Evolutionary conservation across 768 basidiomycete species (phyloP).

Genomic region (Fomitopsis serialis): DNA sequence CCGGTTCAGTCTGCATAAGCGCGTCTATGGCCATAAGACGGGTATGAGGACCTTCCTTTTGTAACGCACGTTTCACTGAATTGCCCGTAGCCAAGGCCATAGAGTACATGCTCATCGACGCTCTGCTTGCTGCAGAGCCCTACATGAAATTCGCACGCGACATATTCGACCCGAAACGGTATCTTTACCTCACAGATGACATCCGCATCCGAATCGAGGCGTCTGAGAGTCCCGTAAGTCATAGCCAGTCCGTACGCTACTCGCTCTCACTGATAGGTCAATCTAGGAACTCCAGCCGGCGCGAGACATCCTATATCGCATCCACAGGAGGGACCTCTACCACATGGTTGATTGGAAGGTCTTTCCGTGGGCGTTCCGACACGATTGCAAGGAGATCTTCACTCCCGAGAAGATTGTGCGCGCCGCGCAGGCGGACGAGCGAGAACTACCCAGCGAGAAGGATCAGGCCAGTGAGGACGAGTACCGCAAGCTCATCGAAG

Average conservation of each 20-base stretch:
- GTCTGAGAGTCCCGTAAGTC: slow-evolving; percentile 43
- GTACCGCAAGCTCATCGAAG: slow-evolving; percentile 21
- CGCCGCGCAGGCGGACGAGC: slow-evolving; percentile 19
- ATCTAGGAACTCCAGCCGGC: slow-evolving; percentile 54
- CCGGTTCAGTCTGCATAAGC: slow-evolving; percentile 77
- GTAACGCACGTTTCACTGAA: neutral
- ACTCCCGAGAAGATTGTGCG: slow-evolving; percentile 33
- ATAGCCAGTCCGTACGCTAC: neutral
- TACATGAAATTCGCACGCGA: slow-evolving; percentile 52
- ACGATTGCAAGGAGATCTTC: slow-evolving; percentile 21
- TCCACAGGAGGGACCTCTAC: slow-evolving; percentile 63
- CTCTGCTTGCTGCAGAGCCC: slow-evolving; percentile 63
- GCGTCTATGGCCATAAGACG: slow-evolving; percentile 78
- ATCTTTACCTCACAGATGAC: slow-evolving; percentile 62
- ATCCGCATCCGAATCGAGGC: slow-evolving; percentile 58
- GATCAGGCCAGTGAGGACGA: too few relatives aligned
- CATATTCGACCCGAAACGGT: slow-evolving; percentile 53
- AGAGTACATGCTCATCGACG: slow-evolving; percentile 84
- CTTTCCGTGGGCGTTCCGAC: slow-evolving; percentile 29
- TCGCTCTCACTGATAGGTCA: neutral
- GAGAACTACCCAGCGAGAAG: neutral
- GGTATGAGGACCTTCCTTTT: slow-evolving; percentile 29
- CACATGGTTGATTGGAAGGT: slow-evolving; percentile 62
- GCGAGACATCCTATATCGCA: slow-evolving; percentile 55
- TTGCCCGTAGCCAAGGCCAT: slow-evolving; percentile 59